These are phyloP conservation scores for Plectosphaerella cucumerina DNA, from an alignment of 2,329 filamentous ascomycete genomes.

Conservation along the genomic window DNA sequence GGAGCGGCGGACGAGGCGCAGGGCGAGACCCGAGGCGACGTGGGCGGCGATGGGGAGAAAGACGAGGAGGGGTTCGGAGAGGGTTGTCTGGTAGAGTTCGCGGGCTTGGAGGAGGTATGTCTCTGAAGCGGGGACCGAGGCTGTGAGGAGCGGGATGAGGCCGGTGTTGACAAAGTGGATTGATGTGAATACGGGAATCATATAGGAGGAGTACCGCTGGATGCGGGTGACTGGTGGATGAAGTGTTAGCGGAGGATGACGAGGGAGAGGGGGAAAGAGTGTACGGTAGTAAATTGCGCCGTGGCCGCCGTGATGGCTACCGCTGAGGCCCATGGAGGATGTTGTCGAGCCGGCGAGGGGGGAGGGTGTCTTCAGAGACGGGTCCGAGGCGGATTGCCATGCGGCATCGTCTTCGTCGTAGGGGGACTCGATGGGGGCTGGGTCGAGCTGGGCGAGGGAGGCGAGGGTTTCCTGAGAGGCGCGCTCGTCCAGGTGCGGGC, in stretches of 20 bases:
- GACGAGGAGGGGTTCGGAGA: slow-evolving; percentile 77
- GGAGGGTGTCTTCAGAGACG: slow-evolving; percentile 18
- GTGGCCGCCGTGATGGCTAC: slow-evolving; percentile 42
- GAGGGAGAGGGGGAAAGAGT: slow-evolving; percentile 20
- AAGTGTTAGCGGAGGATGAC: neutral
- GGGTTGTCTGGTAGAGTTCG: slow-evolving; percentile 83
- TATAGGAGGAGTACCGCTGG: slow-evolving; percentile 87
- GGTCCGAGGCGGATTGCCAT: slow-evolving; percentile 29
- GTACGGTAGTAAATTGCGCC: slow-evolving; percentile 73
- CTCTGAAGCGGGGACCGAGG: slow-evolving; percentile 70
- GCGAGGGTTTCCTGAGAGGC: slow-evolving; percentile 14
- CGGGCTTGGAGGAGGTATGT: slow-evolving; percentile 85
- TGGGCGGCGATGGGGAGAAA: slow-evolving; percentile 71
- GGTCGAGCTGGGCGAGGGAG: slow-evolving; percentile 15
- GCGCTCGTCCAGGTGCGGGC: slow-evolving; percentile 8
- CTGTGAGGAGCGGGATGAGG: slow-evolving; percentile 70
- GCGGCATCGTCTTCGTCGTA: slow-evolving; percentile 46
- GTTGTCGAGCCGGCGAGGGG: slow-evolving; percentile 36
- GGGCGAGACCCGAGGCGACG: slow-evolving; percentile 68
- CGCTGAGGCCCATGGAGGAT: slow-evolving; percentile 53
- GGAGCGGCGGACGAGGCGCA: slow-evolving; percentile 70
- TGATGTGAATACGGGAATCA: slow-evolving; percentile 70
- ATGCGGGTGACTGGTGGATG: slow-evolving; percentile 60
- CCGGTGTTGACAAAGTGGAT: slow-evolving; percentile 81
- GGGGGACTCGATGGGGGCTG: slow-evolving; percentile 48